A percentile compares a stretch with the other conserved stretches of the same genome.
Evolutionary conservation across 2,329 filamentous ascomycete species (phyloP).

Genomic region (Blumeria hordei): DNA sequence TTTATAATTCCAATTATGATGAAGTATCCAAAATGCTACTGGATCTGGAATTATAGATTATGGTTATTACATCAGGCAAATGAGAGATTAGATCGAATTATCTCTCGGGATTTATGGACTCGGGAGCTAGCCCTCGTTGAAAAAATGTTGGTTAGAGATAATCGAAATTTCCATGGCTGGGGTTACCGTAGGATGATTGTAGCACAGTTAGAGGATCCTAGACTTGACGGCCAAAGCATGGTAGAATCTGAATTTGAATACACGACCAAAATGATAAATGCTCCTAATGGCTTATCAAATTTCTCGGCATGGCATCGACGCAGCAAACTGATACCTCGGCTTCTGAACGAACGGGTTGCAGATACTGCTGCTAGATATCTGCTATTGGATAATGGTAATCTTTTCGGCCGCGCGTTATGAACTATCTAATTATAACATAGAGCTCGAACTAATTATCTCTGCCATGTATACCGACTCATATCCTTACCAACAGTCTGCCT

Average conservation of each 20-base stretch:
- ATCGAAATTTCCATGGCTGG: constrained; percentile 92
- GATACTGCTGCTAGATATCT: constrained; percentile 33
- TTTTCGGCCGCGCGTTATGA: background rate
- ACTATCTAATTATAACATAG: constrained; percentile 17
- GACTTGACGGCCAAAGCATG: constrained; percentile 33
- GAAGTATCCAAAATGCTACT: constrained; percentile 89
- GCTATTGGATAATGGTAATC: constrained; percentile 46
- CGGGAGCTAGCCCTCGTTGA: constrained; percentile 59
- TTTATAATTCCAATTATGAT: constrained; percentile 70
- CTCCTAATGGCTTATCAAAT: constrained; percentile 52
- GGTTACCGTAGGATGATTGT: constrained; percentile 67
- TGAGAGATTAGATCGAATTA: constrained; percentile 27
- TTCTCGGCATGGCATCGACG: constrained; percentile 95
- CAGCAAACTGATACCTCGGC: constrained; percentile 53
- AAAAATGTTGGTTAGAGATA: constrained; percentile 74
- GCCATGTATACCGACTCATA: constrained; percentile 48
- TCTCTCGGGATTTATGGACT: constrained; percentile 49
- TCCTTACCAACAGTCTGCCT: constrained; percentile 82
- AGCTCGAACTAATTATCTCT: constrained; percentile 50
- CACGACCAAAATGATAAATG: constrained; percentile 66
- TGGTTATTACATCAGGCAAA: constrained; percentile 63
- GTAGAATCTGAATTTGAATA: constrained; percentile 67
- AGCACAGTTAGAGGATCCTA: constrained; percentile 39
- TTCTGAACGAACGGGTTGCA: constrained; percentile 48
- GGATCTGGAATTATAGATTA: constrained; percentile 91